Evolutionary conservation across 2,329 filamentous ascomycete genomes (phyloP), one percentile per base, ranked within the genome.

Genomic region (Endothia cerciana): DNA sequence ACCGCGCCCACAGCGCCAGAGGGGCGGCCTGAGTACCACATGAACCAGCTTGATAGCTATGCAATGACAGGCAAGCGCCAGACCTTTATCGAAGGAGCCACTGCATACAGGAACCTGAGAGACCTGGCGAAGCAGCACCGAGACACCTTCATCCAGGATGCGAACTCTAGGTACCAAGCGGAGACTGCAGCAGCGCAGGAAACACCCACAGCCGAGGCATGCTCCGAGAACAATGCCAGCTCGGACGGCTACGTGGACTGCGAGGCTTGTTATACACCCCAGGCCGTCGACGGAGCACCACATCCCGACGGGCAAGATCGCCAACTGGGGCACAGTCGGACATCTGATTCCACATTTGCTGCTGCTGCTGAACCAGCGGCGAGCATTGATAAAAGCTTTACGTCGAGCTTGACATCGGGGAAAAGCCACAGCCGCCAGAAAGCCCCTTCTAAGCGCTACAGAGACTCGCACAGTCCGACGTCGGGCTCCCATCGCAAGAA

Each of bases 1-100:
- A 76, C 73, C n/a, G 72, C 72, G 55, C 76, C 78, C 56, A 70
- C 64, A 11, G 70, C 22, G 28, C 66, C 72, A 56, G 74, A 68
- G 68, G 74, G 68, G 70, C 75, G 60, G 58, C 76, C 75, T 7
- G 74, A 76, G 71, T 82, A 82, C 71, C 73, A 81, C 60, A 82
- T 81, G 77, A 79, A 76, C 10, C 69, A 75, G 64, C 4, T 80
- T 2, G 63, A 66, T 0, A 57, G 19, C 1, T 80, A 41, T 41
- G 63, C 1, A 1, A 67, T 81, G 70, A 78, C 73, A 0, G 58
- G 57, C 36, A 64, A 68, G 56, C 38, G 58, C 2, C 70, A 79
- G 1, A 70, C 56, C 2, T 82, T 80, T 65, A 57, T 71, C 19
- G 17, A 74, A 60, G 80, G 78, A 22, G 74, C 72, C 11, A 73